Base-by-base conservation (phyloP, 192 early-diverging fungal genomes). In the Coemansia sp. region DNA sequence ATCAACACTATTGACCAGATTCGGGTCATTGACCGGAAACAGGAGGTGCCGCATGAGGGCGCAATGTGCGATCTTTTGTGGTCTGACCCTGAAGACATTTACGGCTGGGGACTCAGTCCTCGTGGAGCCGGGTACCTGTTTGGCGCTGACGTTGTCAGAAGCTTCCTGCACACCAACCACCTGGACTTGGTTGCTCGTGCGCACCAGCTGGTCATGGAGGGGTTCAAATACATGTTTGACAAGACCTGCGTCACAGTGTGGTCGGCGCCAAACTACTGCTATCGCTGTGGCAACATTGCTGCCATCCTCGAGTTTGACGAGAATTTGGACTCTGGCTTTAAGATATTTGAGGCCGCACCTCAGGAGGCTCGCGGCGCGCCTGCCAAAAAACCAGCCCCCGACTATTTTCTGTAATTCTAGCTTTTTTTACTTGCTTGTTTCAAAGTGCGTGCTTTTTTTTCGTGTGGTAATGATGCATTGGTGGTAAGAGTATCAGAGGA, bases 201-300 rank as follows among this genome's bases (percentile, higher is more conserved):
- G 8, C 95, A 96, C 85, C 94, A 96, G 78, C 81, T 98, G 67
- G 94, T 98, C 19, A 94, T 94, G 93, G 95, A 98, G 78, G 95
- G 90, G 3, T 98, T 93, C 70, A 97, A 97, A 78, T 72, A 87
- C 21, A 96, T 98, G 93, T 99, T 99, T 73, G 91, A 97, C 42
- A 87, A 93, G 26, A 92, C 87, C 0, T 90, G 95, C 44, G 97
- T 98, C 21, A 99, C 97, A 4, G 97, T 99, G 0, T 99, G 97
- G 97, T 92, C 90, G 7, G 97, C 97, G 9, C 97, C 97, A 61
- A 99, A 99, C 83, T 99, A 99, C 74, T 99, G 97, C 70, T 99
- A 99, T 65, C 83, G 95, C 84, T 98, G 97, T 68, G 95, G 95
- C 4, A 99, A 99, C 68, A 93, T 99, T 4, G 97, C 97, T 17